These are phyloP conservation scores for Anthoceros angustus DNA, from an alignment of 225 moss, liverwort and hornwort species.

Conservation along the genomic window DNA sequence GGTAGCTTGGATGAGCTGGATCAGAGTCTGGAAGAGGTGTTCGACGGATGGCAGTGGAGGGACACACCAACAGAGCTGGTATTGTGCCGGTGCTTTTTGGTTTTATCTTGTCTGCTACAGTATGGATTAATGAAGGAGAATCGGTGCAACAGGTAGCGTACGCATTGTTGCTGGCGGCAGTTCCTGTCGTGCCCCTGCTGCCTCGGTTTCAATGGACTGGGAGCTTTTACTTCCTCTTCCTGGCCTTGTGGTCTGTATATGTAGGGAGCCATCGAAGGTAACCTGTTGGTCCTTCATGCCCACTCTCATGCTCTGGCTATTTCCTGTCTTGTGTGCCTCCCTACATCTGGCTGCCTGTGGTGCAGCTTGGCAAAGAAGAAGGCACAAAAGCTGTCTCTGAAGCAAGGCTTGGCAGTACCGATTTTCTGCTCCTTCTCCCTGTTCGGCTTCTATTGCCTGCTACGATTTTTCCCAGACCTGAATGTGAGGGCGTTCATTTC, in stretches of 20 bases:
- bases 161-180: conserved; percentile 63
- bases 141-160: conserved; percentile 46
- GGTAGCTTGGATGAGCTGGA: neutral
- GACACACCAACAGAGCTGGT: neutral
- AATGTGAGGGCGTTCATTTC: conserved; percentile 73
- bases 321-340: neutral
- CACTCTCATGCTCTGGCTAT: conserved; percentile 6
- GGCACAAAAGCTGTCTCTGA: conserved; percentile 68
- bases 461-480: conserved; percentile 81
- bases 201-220: conserved; percentile 82
- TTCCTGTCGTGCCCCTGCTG: conserved; percentile 70
- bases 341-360: neutral
- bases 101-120: neutral
- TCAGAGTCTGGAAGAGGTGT: neutral
- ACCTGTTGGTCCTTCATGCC: neutral
- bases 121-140: neutral
- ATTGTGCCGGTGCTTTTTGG: neutral
- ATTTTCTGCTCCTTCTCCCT: conserved; percentile 40
- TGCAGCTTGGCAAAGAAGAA: conserved; percentile 77
- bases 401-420: conserved; percentile 86
- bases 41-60: conserved; percentile 5
- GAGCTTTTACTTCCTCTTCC: conserved; percentile 83
- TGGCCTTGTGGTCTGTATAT: conserved; percentile 91
- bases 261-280: conserved; percentile 95
- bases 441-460: conserved; percentile 83